Evolutionary conservation across 2,329 filamentous ascomycete genomes (phyloP).

Genomic region (Teratosphaeria pseudoeucalypti): DNA sequence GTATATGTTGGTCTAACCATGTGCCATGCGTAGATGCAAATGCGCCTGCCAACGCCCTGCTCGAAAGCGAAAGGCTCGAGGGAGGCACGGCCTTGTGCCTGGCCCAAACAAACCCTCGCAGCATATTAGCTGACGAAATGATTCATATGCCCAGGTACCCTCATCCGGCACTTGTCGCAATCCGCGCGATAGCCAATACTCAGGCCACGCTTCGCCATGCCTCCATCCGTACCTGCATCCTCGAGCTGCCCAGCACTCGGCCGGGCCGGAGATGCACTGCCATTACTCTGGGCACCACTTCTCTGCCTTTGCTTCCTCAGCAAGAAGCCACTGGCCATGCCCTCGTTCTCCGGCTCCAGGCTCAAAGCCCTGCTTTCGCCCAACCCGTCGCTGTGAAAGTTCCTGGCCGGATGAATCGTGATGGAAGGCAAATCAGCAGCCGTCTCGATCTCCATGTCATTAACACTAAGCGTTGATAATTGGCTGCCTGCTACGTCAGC

Average conservation of each 20-base stretch:
- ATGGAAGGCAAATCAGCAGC: slow-evolving; percentile 12
- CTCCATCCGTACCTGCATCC: not conserved
- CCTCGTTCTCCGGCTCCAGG: slow-evolving; percentile 11
- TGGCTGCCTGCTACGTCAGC: slow-evolving; percentile 23
- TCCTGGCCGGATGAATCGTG: slow-evolving; percentile 13
- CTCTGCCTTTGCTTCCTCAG: slow-evolving; percentile 26
- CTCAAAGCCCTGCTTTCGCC: slow-evolving; percentile 5
- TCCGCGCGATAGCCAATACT: slow-evolving; percentile 41
- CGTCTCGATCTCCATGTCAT: slow-evolving; percentile 27
- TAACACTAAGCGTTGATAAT: slow-evolving; percentile 26
- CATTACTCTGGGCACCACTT: slow-evolving; percentile 25
- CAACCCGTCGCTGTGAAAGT: not conserved
- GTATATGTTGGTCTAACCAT: not conserved
- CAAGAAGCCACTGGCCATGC: slow-evolving; percentile 9
- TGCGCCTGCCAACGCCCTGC: not conserved
- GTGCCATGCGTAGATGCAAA: not conserved
- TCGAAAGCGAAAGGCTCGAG: not conserved
- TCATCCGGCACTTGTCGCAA: slow-evolving; percentile 38
- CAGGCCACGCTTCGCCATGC: slow-evolving; percentile 25
- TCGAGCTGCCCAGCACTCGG: not conserved
- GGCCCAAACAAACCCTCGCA: not conserved
- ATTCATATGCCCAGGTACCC: slow-evolving; percentile 41
- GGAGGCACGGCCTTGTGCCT: not conserved
- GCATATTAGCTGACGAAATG: slow-evolving; percentile 29
- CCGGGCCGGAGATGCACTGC: slow-evolving; percentile 11